Evolutionary conservation across 2,329 filamentous ascomycete species (phyloP), one percentile per base, ranked within the genome.

Genomic region (Cytospora piceicola): DNA sequence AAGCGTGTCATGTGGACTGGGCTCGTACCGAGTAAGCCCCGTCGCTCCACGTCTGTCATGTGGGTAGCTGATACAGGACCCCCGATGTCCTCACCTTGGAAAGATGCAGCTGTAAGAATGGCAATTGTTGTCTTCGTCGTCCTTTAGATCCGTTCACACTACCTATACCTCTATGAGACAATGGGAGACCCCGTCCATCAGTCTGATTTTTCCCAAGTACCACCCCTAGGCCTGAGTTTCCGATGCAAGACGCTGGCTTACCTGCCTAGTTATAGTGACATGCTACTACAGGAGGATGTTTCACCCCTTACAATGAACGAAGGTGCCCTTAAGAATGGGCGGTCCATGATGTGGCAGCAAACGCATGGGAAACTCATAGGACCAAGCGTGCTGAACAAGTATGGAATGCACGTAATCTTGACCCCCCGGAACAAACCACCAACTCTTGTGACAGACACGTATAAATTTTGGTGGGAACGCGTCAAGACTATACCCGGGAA

Each of bases 201-300:
- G 22, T 58, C 54, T 32, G 61, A 34, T 58, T 32, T 12, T 58
- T 32, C 8, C 32, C 42, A 24, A 34, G 15, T 42, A 56, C n/a
- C n/a, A 15, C 30, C 39, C 39, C n/a, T n/a, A n/a, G 32, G 53
- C 3, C 4, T 53, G 32, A n/a, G n/a, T n/a, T n/a, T 54, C 53
- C 22, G 24, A 58, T 17, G 42, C 55, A 32, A 30, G 42, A 22
- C 11, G n/a, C 42, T 46, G 42, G n/a, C 20, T 12, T 20, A 46
- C 42, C 20, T 46, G 22, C 11, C 11, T 46, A 20, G 22, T 46
- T 22, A 8, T 46, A 20, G n/a, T 20, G 15, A 3, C 15, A 20
- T 42, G 20, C 3, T 42, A 42, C 14, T 7, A 42, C 39, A 20
- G 39, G 32, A 9, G 32, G 32, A 8, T 9, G 32, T 34, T 34